Evolutionary conservation across 495 filamentous ascomycete genomes (phyloP), one percentile per base, ranked within the genome.

Genomic region (Xylaria cubensis): DNA sequence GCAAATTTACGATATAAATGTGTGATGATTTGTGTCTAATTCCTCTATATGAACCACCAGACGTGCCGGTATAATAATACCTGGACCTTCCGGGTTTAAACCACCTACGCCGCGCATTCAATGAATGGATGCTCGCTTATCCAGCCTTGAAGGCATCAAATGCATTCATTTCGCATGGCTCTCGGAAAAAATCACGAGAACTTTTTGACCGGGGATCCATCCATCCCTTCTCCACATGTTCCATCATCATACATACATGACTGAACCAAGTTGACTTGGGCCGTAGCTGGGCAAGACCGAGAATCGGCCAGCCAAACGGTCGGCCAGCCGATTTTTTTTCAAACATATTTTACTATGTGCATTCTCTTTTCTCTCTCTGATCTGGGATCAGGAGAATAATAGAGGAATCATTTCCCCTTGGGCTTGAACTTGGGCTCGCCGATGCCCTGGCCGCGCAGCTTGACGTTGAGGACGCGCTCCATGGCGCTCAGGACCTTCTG

Each of bases 381-480:
- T 48, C 44, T 15, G 44, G 19, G 1, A 5, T 48, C 19, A n/a
- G 29, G 51, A 26, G 4, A 39, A 8, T 29, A 29, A 34, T 21
- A 36, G 17, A n/a, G 15, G 21, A 19, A 50, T 70, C 32, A 68
- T 50, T 74, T 77, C 39, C 87, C 89, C 86, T 92, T 93, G 84
- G 89, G 88, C 80, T 88, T 86, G 84, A 93, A 93, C 83, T 89
- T 90, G 66, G 92, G 91, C 80, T 87, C 83, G 72, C 93, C 93
- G 76, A 95, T 94, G 80, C 93, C 91, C 72, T 80, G 75, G 55
- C 94, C 94, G 76, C 93, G 85, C 79, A 97, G 88, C 85, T 95
- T 94, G 75, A 97, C 88, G 81, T 94, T 93, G 70, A 97, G 88
- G 66, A 93, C 90, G 72, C 91, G 88, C 88, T 97, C 94, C 89